Conservation (phyloP, 768 basidiomycete species). For the Naganishia vaughanmartiniae region DNA sequence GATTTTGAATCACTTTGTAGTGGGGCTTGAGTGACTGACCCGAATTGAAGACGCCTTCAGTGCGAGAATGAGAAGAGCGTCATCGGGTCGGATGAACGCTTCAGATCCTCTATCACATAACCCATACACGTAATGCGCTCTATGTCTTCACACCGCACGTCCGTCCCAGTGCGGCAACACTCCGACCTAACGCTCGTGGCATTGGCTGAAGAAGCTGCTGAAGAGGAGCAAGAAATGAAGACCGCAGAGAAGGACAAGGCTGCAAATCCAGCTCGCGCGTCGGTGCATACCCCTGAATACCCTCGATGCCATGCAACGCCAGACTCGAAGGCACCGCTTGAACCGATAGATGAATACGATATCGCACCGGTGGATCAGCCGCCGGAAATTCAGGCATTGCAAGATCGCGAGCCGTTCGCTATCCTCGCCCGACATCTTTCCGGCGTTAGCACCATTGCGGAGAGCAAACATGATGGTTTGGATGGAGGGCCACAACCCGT, state of each 20-base stretch:
- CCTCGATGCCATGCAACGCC: background rate
- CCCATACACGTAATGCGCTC: background rate
- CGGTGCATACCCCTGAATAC: background rate
- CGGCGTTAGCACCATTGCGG: constrained; percentile 10
- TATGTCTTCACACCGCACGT: background rate
- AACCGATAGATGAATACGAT: constrained; percentile 21
- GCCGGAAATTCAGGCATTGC: constrained; percentile 7
- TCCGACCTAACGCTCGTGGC: background rate
- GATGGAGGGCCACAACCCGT: constrained; percentile 31
- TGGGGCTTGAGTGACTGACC: constrained; percentile 3
- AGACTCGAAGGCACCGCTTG: background rate
- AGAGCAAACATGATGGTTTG: constrained; percentile 27
- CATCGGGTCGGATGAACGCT: background rate
- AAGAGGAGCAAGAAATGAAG: background rate
- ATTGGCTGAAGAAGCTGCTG: background rate
- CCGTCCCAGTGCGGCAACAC: background rate
- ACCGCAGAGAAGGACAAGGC: background rate
- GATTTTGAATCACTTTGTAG: background rate
- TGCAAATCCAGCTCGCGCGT: background rate
- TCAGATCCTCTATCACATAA: background rate
- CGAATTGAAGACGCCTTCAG: background rate
- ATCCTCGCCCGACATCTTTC: constrained; percentile 32
- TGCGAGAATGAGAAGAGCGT: background rate
- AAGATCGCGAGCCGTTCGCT: constrained; percentile 27
- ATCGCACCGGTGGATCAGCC: constrained; percentile 31